Conservation (phyloP, 1,139 yeast species). For the Arxiozyma heterogenica region DNA sequence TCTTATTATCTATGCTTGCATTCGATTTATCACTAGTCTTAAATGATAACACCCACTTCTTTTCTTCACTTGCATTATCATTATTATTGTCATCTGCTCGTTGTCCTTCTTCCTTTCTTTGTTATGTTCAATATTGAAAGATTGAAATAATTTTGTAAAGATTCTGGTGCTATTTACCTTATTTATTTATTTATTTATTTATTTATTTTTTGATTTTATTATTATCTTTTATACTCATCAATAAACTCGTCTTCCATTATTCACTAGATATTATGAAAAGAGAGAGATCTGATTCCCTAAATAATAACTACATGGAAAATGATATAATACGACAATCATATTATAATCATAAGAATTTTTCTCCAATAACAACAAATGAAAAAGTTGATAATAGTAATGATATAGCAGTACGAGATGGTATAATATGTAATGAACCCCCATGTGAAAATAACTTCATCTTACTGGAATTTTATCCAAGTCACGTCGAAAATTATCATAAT, state of each 20-base stretch:
- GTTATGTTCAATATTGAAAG: too few species aligned
- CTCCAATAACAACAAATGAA: background rate
- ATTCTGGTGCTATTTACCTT: too few species aligned
- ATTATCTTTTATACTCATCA: too few species aligned
- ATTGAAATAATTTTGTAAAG: too few species aligned
- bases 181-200: too few species aligned
- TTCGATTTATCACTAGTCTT: too few species aligned
- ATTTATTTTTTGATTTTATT: too few species aligned
- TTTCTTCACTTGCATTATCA: too few species aligned
- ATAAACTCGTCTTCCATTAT: too few species aligned
- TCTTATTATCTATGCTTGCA: too few species aligned
- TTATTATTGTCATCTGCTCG: too few species aligned
- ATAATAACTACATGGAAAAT: background rate
- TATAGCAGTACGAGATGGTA: background rate
- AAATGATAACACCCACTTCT: too few species aligned
- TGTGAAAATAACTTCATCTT: constrained; percentile 11
- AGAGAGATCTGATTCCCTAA: constrained; percentile 4
- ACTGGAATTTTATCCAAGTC: constrained; percentile 11
- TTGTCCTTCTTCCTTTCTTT: background rate
- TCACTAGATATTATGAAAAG: background rate
- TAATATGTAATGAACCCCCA: constrained; percentile 16
- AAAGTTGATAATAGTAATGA: background rate
- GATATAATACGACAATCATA: background rate
- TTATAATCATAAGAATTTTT: background rate
- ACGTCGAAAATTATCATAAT: constrained; percentile 14